Evolutionary conservation across 164 flowering plant species (phyloP), one percentile per base, ranked within the genome.

Genomic region (Pachysandra terminalis): DNA sequence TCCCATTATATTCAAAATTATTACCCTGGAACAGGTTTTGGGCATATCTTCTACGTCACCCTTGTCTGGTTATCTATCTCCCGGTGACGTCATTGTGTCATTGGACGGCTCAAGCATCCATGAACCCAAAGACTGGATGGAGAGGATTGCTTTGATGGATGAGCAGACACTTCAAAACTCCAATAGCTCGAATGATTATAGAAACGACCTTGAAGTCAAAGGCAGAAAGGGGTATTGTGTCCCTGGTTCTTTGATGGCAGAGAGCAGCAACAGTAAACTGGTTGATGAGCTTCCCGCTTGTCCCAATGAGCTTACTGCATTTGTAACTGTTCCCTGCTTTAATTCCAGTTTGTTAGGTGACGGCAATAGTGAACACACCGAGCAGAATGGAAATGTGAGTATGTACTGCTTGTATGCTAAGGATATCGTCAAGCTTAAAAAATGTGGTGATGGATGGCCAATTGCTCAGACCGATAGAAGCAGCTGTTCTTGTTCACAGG

Each of bases 201-300:
- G 66, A 70, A 66, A 64, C 61, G 23, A 54, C 19, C 51, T 60
- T 32, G 37, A 63, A 24, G 45, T 57, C 61, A 45, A 59, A 65
- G 24, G 63, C 51, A 63, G 73, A 61, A 94, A 81, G 73, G 93
- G 96, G 25, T 91, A 88, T 67, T 91, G 97, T 72, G 79, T 87
- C 28, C 90, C 98, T 25, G 67, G 57, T 66, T 74, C 75, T 68
- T 62, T 85, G 75, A 51, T 80, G 54, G 82, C 78, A 67, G 82
- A 80, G 56, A 76, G 85, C 71, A 65, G 32, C 72, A 74, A 61
- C 22, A 45, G 77, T 59, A 59, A 65, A 35, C 63, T 71, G 56
- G 69, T 24, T 64, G 80, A 73, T 35, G 66, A 76, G 65, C 74
- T 75, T 32, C 75, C 73, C 66, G 64, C 67, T 73, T 93, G 98